Conservation (phyloP, 108 stramenopile species). For the Nannochloropsis oceanica region DNA sequence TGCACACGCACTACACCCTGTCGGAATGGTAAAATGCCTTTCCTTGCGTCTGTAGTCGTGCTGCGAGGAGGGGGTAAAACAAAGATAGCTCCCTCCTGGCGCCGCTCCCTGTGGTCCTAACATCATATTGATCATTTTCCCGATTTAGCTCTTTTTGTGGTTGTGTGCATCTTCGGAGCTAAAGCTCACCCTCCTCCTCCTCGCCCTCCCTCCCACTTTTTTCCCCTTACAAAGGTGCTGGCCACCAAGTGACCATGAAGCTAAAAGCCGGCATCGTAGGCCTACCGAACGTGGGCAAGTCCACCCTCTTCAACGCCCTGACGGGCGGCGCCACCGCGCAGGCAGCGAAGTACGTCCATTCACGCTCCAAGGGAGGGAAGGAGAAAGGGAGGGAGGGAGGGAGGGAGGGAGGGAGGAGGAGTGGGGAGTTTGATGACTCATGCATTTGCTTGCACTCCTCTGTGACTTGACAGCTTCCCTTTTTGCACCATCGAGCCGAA, state of each 20-base stretch:
- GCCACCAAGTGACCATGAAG: conserved; percentile 14
- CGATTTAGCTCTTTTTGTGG: background rate
- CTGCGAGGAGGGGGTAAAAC: too few relatives aligned
- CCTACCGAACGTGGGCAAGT: conserved; percentile 92
- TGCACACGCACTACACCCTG: background rate
- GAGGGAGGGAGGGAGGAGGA: too few relatives aligned
- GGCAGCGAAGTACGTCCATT: background rate
- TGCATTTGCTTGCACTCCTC: background rate
- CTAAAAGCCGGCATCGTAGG: conserved; percentile 62
- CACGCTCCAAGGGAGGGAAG: too few relatives aligned
- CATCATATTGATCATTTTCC: background rate
- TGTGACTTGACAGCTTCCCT: conserved; percentile 58
- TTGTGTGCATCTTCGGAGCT: background rate
- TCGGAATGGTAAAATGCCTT: background rate
- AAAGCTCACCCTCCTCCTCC: background rate
- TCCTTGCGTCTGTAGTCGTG: background rate
- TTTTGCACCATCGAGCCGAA: conserved; percentile 91
- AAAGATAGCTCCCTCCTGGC: background rate
- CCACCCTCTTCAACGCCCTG: conserved; percentile 92
- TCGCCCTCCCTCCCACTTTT: background rate
- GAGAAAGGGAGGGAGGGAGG: too few relatives aligned
- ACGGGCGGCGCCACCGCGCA: conserved; percentile 44
- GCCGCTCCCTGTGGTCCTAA: background rate
- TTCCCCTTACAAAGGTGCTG: background rate
- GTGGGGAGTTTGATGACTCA: background rate